A percentile compares a stretch with the other conserved stretches of the same genome.
Conservation (phyloP, 2,329 filamentous ascomycete genomes). For the Cytospora paraplurivora region DNA sequence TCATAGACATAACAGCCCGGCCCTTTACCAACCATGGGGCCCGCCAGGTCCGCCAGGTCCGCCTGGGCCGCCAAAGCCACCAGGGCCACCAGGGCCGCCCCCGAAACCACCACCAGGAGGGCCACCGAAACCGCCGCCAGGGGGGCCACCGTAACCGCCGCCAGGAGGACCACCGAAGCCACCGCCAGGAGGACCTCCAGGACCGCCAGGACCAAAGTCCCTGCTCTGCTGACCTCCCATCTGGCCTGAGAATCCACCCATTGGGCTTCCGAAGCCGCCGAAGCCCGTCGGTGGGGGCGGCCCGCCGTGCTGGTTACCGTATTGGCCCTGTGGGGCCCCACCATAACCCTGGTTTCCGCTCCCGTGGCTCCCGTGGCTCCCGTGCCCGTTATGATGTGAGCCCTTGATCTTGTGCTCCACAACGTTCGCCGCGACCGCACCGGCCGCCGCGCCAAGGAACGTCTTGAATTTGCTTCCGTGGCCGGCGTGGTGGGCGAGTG, state of each 20-base stretch:
- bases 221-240: too few relatives aligned
- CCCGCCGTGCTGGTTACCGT: constrained; percentile 17
- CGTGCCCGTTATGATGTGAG: constrained; percentile 26
- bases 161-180: constrained; percentile 4
- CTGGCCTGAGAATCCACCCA: neutral
- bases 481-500: constrained; percentile 56
- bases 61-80: neutral
- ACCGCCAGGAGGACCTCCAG: constrained; percentile 5
- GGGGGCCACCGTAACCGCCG: constrained; percentile 7
- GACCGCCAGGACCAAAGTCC: neutral
- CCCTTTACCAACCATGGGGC: neutral
- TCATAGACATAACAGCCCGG: neutral
- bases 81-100: constrained; percentile 19
- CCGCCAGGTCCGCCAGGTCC: neutral
- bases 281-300: neutral
- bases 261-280: neutral
- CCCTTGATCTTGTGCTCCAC: constrained; percentile 48
- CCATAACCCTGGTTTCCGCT: constrained; percentile 2
- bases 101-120: constrained; percentile 15
- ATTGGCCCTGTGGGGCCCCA: constrained; percentile 4
- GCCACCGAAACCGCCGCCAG: constrained; percentile 7
- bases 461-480: constrained; percentile 54
- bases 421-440: constrained; percentile 57
- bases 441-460: constrained; percentile 53
- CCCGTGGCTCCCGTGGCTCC: constrained; percentile 21